Conservation (phyloP, 192 early-diverging fungal species). For the Coemansia sp. region DNA sequence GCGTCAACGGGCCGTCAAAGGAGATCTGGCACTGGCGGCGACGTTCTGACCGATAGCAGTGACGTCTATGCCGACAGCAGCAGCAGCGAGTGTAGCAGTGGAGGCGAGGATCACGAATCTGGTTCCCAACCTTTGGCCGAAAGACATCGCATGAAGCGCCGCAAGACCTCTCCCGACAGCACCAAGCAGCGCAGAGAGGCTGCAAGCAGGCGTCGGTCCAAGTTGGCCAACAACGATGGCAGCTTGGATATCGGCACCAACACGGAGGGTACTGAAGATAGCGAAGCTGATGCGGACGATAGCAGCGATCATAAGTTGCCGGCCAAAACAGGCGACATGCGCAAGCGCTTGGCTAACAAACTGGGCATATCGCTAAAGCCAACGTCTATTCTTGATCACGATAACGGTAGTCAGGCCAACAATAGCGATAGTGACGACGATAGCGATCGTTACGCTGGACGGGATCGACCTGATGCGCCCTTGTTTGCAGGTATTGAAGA, state of each 20-base stretch:
- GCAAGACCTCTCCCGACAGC: slow-evolving; percentile 16
- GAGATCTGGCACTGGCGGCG: slow-evolving; percentile 12
- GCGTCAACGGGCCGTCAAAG: slow-evolving; percentile 14
- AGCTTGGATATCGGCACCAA: slow-evolving; percentile 35
- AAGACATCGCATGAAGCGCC: slow-evolving; percentile 35
- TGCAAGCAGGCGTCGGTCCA: slow-evolving; percentile 12
- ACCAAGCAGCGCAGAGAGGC: slow-evolving; percentile 8
- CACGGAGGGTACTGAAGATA: slow-evolving; percentile 22
- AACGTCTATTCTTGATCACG: slow-evolving; percentile 12
- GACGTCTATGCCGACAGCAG: slow-evolving; percentile 28
- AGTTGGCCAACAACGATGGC: slow-evolving; percentile 29
- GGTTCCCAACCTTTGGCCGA: background rate
- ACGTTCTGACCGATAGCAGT: slow-evolving; percentile 26
- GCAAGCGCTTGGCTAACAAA: slow-evolving; percentile 11
- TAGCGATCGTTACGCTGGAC: slow-evolving; percentile 12
- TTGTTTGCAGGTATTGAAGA: slow-evolving; percentile 34
- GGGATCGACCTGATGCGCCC: slow-evolving; percentile 4
- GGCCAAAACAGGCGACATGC: background rate
- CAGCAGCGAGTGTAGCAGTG: slow-evolving; percentile 27
- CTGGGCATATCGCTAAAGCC: slow-evolving; percentile 18
- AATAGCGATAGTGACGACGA: slow-evolving; percentile 26
- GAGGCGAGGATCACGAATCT: slow-evolving; percentile 30
- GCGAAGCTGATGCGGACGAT: slow-evolving; percentile 8
- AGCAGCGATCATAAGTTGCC: background rate
- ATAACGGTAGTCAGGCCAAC: slow-evolving; percentile 3